Base-by-base conservation (phyloP, 257 asterid species). In the Ilex asprella region DNA sequence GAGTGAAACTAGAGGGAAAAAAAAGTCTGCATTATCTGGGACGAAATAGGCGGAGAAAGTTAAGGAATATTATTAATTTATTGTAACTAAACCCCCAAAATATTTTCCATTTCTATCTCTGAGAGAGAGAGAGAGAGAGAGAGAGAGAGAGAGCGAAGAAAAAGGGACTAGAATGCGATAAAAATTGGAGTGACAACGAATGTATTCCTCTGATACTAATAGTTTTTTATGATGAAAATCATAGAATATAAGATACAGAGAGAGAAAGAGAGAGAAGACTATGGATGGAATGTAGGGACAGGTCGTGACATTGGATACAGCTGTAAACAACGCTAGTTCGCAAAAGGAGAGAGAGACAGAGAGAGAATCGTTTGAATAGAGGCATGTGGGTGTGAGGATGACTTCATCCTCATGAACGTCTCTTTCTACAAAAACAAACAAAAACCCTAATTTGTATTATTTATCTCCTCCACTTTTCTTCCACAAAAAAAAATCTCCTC, bases 261-360 rank as follows among this genome's bases (percentile, higher is more conserved):
- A 8, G 5, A 35, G 27, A 14, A 11, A 10, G n/a, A n/a, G n/a
- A 10, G 3, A 39, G 64, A 16, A 11, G 47, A 3, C 8, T 8
- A 60, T 12, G 39, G 41, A 0, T 41, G 64, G 21, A 60, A 12
- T 41, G 39, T 11, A 55, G 69, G 68, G 75, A 52, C 62, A 64
- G 41, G 8, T 39, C 39, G 44, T 58, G 73, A 56, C 71, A 68
- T 66, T 77, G 88, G 81, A 83, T 69, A 83, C 91, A 83, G 91
- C 95, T 86, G 95, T 81, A 78, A 70, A 71, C 86, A 83, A 72
- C 77, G 64, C 58, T 41, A 47, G 60, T 59, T 64, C 46, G 31
- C 54, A 66, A 68, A 61, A 59, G 10, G 27, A 21, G 27, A 21
- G 27, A 21, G 27, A 21, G 27, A 21, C 27, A 21, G 27, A 21